phyloP scores from a whole-genome alignment of 345 rosid genomes.

The Excoecaria cochinchinensis region DNA sequence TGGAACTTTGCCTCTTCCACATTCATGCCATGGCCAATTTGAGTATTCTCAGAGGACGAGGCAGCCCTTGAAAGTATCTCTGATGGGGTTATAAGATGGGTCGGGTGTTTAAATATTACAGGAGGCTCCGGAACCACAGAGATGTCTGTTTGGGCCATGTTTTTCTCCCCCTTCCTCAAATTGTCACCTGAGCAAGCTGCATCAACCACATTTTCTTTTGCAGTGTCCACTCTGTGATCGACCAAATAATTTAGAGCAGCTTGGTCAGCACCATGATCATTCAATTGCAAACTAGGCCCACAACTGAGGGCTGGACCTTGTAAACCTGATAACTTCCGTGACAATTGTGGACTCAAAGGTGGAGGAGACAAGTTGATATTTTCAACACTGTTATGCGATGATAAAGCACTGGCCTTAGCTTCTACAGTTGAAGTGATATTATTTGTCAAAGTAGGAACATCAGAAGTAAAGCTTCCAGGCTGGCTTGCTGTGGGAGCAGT shows the following conservation, averaged over 20 bases:
- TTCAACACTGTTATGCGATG: constrained; percentile 26
- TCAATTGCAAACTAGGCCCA: constrained; percentile 32
- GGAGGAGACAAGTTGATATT: constrained; percentile 7
- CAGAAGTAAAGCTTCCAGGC: constrained; percentile 40
- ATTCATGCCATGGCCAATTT: constrained; percentile 36
- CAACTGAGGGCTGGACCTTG: constrained; percentile 31
- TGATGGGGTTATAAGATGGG: constrained; percentile 32
- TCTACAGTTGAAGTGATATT: constrained; percentile 30
- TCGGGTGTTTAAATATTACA: constrained; percentile 29
- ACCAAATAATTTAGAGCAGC: constrained; percentile 21
- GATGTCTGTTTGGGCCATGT: constrained; percentile 18
- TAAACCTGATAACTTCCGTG: constrained; percentile 21
- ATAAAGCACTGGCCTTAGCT: constrained; percentile 30
- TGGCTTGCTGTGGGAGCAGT: constrained; percentile 22
- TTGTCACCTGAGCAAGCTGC: constrained; percentile 31
- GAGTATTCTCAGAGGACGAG: constrained; percentile 31
- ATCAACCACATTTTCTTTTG: constrained; percentile 24
- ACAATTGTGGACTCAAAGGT: constrained; percentile 22
- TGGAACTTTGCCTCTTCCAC: constrained; percentile 15
- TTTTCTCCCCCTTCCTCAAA: constrained; percentile 20
- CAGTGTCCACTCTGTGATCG: constrained; percentile 13
- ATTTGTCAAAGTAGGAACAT: constrained; percentile 33
- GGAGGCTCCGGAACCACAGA: constrained; percentile 15
- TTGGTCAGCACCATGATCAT: constrained; percentile 34
- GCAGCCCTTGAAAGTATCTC: constrained; percentile 21